Conservation (phyloP, 1,139 yeast species). For the Taphrina communis region DNA sequence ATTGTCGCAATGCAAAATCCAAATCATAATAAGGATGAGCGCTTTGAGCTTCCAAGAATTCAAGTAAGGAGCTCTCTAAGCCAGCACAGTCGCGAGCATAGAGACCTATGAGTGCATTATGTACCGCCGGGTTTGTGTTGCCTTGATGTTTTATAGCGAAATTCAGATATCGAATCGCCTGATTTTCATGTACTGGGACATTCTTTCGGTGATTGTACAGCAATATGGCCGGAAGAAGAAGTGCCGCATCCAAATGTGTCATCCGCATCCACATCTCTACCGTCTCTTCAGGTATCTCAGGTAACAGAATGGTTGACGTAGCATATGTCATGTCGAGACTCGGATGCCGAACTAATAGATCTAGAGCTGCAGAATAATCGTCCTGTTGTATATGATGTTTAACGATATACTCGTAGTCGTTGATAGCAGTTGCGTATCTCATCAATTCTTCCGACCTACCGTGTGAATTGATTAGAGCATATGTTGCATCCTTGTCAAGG, state of each 20-base stretch:
- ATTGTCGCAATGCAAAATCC: conserved; percentile 75
- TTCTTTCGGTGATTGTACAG: conserved; percentile 58
- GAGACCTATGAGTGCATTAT: conserved; percentile 74
- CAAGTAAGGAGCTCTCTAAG: conserved; percentile 57
- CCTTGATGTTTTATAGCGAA: conserved; percentile 64
- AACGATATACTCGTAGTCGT: conserved; percentile 73
- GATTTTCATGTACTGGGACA: conserved; percentile 56
- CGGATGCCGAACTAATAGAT: conserved; percentile 60
- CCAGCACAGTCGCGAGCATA: conserved; percentile 64
- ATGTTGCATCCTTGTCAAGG: conserved; percentile 70
- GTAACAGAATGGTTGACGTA: conserved; percentile 69
- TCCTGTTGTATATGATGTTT: conserved; percentile 70
- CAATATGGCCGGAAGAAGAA: conserved; percentile 75
- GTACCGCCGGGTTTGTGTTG: conserved; percentile 61
- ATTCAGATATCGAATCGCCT: conserved; percentile 68
- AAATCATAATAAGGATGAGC: conserved; percentile 60
- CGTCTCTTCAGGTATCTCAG: conserved; percentile 72
- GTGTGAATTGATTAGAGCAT: conserved; percentile 71
- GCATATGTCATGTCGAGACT: conserved; percentile 64
- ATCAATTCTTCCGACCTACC: conserved; percentile 69
- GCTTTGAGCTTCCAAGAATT: conserved; percentile 56
- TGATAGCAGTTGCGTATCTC: conserved; percentile 68
- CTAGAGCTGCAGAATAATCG: conserved; percentile 76
- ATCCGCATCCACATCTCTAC: conserved; percentile 79
- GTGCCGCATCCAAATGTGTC: conserved; percentile 60